Base-by-base conservation (phyloP, 2,329 filamentous ascomycete species). In the Magnaporthiopsis poae region DNA sequence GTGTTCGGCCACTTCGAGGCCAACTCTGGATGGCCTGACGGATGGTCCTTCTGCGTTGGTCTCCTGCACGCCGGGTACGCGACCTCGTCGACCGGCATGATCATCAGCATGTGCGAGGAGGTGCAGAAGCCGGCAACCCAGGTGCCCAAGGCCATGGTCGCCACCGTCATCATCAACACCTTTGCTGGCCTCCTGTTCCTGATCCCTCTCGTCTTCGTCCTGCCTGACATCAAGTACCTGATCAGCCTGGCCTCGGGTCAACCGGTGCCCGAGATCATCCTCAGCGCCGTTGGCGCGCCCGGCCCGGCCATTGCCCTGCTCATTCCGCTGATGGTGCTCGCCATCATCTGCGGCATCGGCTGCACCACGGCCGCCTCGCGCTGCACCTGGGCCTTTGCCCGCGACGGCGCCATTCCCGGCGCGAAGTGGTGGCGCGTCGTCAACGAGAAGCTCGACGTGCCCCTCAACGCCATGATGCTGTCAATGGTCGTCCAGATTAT, bases 71-170 rank as follows among this genome's bases (percentile, higher is more conserved):
- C 87, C 64, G 89, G 86, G 69, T 91, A 91, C 72, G 88, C 87
- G 62, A 90, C 88, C 18, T 91, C 88, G 4, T 89, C 88, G 21
- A 91, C 88, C 0, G 90, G 90, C 77, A 92, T 92, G 89, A 88
- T 92, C 68, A 88, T 91, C 74, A 88, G 85, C 69, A 91, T 90
- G 88, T 90, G 87, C 71, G 89, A 91, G 76, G 89, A 91, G 75
- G 88, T 90, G 15, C 80, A 83, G 73, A 78, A 86, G 63, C 88
- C 88, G 5, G 80, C 86, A 0, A 84, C 81, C 2, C 88, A 90
- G 74, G 88, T 90, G 9, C 88, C 88, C 70, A 89, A 88, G 75
- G 89, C 88, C 71, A 89, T 91, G 86, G 87, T 90, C 62, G 79
- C 79, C 65, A 88, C 88, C 69, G 82, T 90, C 70, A 70, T 86